These are phyloP conservation scores for Candida silvicultrix DNA, from an alignment of 805 yeast genomes.

Conservation along the genomic window DNA sequence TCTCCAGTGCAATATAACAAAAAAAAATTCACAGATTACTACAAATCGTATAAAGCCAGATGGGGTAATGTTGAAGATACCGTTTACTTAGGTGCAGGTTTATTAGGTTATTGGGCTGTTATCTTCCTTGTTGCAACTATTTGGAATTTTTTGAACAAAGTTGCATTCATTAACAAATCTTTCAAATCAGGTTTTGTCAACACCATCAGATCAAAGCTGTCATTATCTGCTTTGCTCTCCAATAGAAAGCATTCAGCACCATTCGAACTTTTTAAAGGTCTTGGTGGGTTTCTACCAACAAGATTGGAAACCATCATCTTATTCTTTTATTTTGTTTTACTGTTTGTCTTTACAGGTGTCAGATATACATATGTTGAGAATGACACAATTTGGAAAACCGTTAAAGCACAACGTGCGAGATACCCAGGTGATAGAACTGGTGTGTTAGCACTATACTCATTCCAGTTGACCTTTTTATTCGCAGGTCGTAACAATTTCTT, in stretches of 20 bases:
- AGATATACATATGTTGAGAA: conserved; percentile 12
- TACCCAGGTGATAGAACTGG: conserved; percentile 23
- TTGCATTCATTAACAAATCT: conserved; percentile 10
- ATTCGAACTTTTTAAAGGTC: conserved; percentile 3
- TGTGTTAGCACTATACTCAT: conserved; percentile 22
- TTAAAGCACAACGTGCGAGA: conserved; percentile 15
- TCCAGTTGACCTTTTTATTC: conserved; percentile 54
- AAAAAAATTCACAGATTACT: conserved; percentile 20
- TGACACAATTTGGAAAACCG: conserved; percentile 14
- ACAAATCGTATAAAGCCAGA: conserved; percentile 22
- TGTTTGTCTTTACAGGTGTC: conserved; percentile 10
- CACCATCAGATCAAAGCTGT: conserved; percentile 10
- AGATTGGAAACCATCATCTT: conserved; percentile 23
- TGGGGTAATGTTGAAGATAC: conserved; percentile 33
- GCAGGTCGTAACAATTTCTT: conserved; percentile 72
- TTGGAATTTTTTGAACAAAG: conserved; percentile 14
- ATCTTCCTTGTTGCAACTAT: conserved; percentile 36
- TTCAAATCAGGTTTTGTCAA: conserved; percentile 10
- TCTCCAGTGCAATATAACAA: conserved; percentile 30
- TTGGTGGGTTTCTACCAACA: conserved; percentile 20
- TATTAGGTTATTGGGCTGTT: conserved; percentile 43
- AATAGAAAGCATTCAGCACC: conserved; percentile 18
- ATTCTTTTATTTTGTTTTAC: conserved; percentile 26
- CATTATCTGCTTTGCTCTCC: conserved; percentile 10
- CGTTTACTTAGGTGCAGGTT: conserved; percentile 38